These are phyloP conservation scores for Aspergillus chevalieri DNA, from an alignment of 2,329 filamentous ascomycete genomes.

Conservation along the genomic window DNA sequence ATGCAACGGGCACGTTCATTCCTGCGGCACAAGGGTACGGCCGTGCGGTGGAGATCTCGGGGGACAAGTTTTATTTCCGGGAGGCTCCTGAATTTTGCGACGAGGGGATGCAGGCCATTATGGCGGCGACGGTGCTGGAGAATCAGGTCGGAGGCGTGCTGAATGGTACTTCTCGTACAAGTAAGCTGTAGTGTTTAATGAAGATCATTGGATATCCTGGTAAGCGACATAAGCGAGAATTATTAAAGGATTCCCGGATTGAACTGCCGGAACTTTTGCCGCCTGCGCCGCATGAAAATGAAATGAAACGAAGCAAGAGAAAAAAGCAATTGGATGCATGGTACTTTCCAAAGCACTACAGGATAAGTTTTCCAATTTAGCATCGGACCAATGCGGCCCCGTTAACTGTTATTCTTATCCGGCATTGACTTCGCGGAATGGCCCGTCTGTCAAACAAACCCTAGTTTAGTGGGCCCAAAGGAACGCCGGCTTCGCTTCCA, in stretches of 20 bases:
- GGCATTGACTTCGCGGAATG: background rate
- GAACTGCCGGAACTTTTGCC: too few relatives aligned
- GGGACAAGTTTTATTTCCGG: conserved; percentile 17
- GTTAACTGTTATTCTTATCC: conserved; percentile 1
- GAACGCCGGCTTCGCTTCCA: background rate
- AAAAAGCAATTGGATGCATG: too few relatives aligned
- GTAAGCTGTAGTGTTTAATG: background rate
- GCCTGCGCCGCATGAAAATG: too few relatives aligned
- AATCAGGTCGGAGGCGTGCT: conserved; percentile 22
- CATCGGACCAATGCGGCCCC: conserved; percentile 1
- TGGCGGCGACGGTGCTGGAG: conserved; percentile 22
- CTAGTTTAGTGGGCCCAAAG: too few relatives aligned
- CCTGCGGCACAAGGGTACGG: conserved; percentile 17
- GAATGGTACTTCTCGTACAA: background rate
- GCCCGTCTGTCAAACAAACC: background rate
- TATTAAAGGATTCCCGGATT: too few relatives aligned
- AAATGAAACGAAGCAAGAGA: too few relatives aligned
- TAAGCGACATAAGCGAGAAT: too few relatives aligned
- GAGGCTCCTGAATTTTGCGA: conserved; percentile 18
- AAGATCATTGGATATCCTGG: too few relatives aligned
- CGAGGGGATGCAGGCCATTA: conserved; percentile 22
- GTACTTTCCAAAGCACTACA: background rate
- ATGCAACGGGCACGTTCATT: conserved; percentile 8
- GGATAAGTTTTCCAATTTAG: background rate
- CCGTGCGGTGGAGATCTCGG: conserved; percentile 18